Base-by-base conservation (phyloP, 345 rosid species). In the Lepidium aucheri region DNA sequence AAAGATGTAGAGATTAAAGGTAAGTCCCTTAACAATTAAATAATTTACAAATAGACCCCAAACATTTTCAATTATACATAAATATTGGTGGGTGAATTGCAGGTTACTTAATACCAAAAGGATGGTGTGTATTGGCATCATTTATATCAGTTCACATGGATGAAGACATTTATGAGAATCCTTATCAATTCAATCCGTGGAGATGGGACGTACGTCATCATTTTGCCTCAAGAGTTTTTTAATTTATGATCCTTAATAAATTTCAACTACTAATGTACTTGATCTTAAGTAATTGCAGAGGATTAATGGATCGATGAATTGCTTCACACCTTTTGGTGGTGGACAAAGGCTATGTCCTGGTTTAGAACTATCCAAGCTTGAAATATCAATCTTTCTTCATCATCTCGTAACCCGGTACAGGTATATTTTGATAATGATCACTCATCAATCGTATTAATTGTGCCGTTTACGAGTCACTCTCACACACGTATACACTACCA, bases 261-360 rank as follows among this genome's bases (percentile, higher is more conserved):
- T 17, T 34, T 64, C 10, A 53, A 7, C 47, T 52, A 50, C 6
- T 41, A 33, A 24, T 60, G 41, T 52, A 35, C n/a, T 42, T 28
- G 14, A 20, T 18, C 33, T 46, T 55, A 10, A 10, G 32, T 46
- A 4, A 36, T 20, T 56, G 63, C 86, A 90, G 99, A 86, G 82
- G 69, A 80, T 76, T 16, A 90, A 78, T 68, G 77, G 76, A 53
- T 76, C 64, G 15, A 76, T 64, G 52, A 93, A 53, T 38, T 73
- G 79, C 76, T 94, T 84, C 65, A 90, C 99, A 22, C 97, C 99
- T 3, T 94, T 94, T 78, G 99, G 99, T 40, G 99, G 99, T 9
- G 99, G 99, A n/a, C 99, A 90, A 43, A 83, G 99, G 76, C 82
- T 94, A 9, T 94, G 99, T 70, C 99, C 99, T 65, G 99, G 99